These are phyloP conservation scores for Trichoderma harzianum DNA, from an alignment of 2,329 filamentous ascomycete species.

Conservation along the genomic window DNA sequence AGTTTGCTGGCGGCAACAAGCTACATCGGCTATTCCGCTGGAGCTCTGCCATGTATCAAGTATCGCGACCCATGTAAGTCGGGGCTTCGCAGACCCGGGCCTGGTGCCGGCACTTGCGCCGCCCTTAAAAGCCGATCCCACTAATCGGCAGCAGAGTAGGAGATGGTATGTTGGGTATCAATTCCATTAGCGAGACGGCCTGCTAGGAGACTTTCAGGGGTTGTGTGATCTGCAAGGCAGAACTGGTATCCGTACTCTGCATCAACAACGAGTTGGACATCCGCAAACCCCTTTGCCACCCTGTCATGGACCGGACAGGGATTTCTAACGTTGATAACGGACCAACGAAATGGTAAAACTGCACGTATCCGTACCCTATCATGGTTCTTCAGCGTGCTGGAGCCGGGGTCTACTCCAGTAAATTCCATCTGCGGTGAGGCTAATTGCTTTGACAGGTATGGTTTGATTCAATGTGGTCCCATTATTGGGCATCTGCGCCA, in stretches of 20 bases:
- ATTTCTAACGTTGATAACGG: not conserved
- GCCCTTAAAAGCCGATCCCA: constrained; percentile 13
- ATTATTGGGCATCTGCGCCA: not conserved
- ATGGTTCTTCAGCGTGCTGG: not conserved
- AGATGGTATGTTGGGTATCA: not conserved
- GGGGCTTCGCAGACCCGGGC: not conserved
- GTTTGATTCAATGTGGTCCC: not conserved
- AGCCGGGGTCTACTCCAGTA: not conserved
- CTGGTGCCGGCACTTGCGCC: constrained; percentile 11
- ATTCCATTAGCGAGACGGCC: not conserved
- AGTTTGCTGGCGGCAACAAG: not conserved
- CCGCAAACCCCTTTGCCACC: not conserved
- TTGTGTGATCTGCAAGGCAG: constrained; percentile 1
- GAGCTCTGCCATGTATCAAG: not conserved
- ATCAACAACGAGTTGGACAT: not conserved
- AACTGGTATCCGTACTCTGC: not conserved
- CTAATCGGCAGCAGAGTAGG: not conserved
- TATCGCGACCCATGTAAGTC: not conserved
- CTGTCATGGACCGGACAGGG: not conserved
- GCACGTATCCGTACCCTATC: not conserved
- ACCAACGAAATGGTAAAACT: not conserved
- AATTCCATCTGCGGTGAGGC: not conserved
- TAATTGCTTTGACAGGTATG: not conserved
- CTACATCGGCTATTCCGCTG: not conserved
- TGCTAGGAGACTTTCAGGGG: not conserved